Base-by-base conservation (phyloP, 116 monocot genomes). In the Thalassia testudinum region DNA sequence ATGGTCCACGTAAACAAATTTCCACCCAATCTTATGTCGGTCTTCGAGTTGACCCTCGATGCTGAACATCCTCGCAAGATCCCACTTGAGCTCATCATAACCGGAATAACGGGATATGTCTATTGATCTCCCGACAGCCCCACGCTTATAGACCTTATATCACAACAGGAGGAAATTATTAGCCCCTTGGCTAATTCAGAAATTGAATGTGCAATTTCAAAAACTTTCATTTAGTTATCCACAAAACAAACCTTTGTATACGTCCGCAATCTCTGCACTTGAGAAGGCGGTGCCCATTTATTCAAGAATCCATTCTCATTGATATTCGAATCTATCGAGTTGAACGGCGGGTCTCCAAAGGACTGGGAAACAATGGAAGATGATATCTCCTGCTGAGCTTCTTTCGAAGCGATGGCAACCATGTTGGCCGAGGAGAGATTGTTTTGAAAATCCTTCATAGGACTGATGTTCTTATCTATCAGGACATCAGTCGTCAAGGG, bases 41-140 rank as follows among this genome's bases (percentile, higher is more conserved):
- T 80, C 78, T 66, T 83, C 83, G 27, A 90, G 77, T 50, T 90
- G 90, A 18, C 90, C 90, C 22, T 84, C 84, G 26, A 90, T 83
- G 47, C 90, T 73, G 61, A 90, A 90, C 90, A 90, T 90, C 28
- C 84, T 66, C 19, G 78, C 77, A 56, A 90, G 72, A 70, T 80
- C 90, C 43, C 55, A 72, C 57, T 71, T 80, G 54, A 90, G 59
- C 22, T 83, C 83, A 52, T 84, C 75, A 58, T 90, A 90, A n/a
- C 80, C 77, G n/a, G 78, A 59, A 47, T 83, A 90, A 19, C 80
- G 63, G 26, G 67, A 40, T 1, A 90, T 73, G 54, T 90, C 90
- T 53, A 90, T 83, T 23, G 90, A 90, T 63, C 90, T 74, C 14
- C 90, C 90, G 19, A 90, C 90, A 65, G 90, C 77, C 54, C 90